Evolutionary conservation across 2,329 filamentous ascomycete species (phyloP).

Genomic region (Lachnellula subtilissima): DNA sequence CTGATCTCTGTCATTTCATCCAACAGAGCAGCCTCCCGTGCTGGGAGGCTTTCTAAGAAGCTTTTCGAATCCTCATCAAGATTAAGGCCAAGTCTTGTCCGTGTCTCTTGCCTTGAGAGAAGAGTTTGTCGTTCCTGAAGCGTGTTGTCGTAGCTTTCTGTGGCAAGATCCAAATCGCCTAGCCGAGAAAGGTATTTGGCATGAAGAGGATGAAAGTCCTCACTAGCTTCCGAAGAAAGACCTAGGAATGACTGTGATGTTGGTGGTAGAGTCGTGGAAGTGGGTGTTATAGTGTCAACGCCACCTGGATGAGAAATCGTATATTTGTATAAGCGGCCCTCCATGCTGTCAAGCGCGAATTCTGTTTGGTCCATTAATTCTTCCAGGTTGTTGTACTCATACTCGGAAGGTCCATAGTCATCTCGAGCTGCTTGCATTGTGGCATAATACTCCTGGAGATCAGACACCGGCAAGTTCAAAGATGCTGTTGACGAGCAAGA

Average conservation of each 20-base stretch:
- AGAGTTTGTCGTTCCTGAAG: conserved; percentile 4
- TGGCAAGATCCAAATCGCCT: conserved; percentile 16
- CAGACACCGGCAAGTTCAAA: background rate
- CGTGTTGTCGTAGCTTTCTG: conserved; percentile 6
- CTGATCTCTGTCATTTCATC: conserved; percentile 7
- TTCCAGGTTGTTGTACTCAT: conserved; percentile 13
- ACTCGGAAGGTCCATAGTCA: conserved; percentile 17
- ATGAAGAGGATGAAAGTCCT: conserved; percentile 8
- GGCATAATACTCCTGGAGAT: background rate
- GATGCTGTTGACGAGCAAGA: background rate
- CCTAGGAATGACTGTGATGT: background rate
- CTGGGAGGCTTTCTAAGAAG: conserved; percentile 2
- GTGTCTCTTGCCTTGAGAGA: background rate
- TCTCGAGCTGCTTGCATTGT: conserved; percentile 12
- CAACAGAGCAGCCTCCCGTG: conserved; percentile 1
- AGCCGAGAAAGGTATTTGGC: conserved; percentile 10
- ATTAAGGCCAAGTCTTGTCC: background rate
- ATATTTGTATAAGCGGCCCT: conserved; percentile 8
- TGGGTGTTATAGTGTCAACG: background rate
- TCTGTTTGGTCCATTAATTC: conserved; percentile 12
- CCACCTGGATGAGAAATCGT: background rate
- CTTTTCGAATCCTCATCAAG: background rate
- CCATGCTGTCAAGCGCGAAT: conserved; percentile 10
- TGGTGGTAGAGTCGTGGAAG: background rate
- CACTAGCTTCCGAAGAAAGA: background rate